A percentile compares a stretch with the other conserved stretches of the same genome.
These are phyloP conservation scores for Erodium texanum DNA, from an alignment of 441 rosid species.

Conservation along the genomic window DNA sequence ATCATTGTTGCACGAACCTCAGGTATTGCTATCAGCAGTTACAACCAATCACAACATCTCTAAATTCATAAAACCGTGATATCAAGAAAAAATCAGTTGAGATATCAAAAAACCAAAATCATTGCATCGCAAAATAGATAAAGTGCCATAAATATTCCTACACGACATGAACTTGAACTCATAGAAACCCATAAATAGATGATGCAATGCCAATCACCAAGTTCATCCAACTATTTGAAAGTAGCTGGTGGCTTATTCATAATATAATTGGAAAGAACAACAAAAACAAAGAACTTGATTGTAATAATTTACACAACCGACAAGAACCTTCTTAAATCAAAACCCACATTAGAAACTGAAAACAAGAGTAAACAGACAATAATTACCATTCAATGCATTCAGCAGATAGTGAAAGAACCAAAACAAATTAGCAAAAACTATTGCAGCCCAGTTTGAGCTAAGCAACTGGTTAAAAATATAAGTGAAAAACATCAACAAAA, in stretches of 20 bases:
- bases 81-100: not conserved
- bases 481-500: not conserved
- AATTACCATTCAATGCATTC: too few species aligned
- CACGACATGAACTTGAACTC: not conserved
- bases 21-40: not conserved
- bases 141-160: not conserved
- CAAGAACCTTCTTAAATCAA: conserved; percentile 18
- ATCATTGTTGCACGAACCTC: conserved; percentile 40
- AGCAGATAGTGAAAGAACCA: too few species aligned
- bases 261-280: not conserved
- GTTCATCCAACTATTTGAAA: conserved; percentile 8
- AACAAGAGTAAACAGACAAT: conserved; percentile 1
- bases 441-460: not conserved
- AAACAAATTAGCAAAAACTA: too few species aligned
- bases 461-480: not conserved
- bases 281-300: not conserved
- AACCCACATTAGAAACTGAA: not conserved
- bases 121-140: not conserved
- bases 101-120: too few species aligned
- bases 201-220: not conserved
- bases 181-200: not conserved
- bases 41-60: not conserved
- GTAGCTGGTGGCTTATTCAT: not conserved
- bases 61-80: conserved; percentile 2
- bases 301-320: conserved; percentile 10